Conservation (phyloP, 108 stramenopile species). For the Aurantiochytrium sp. region DNA sequence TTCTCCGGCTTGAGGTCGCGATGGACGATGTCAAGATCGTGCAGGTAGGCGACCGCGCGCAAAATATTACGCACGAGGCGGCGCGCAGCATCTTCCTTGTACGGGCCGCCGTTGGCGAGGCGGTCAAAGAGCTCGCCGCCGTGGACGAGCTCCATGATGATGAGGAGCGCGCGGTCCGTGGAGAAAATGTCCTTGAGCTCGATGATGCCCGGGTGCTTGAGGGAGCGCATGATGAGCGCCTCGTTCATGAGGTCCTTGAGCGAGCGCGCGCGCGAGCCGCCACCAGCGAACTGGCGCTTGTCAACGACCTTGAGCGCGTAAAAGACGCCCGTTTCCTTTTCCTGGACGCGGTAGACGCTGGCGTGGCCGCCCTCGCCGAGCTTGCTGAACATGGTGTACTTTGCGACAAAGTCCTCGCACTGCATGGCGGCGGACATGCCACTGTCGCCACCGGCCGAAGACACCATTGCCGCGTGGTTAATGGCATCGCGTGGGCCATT, state of each 20-base stretch:
- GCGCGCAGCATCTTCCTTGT: background rate
- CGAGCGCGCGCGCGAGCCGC: background rate
- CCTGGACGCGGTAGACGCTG: background rate
- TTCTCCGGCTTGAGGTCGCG: constrained; percentile 50
- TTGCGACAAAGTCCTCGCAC: background rate
- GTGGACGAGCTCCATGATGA: constrained; percentile 33
- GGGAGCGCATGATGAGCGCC: background rate
- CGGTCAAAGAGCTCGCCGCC: constrained; percentile 45
- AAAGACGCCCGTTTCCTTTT: background rate
- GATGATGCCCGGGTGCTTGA: constrained; percentile 30
- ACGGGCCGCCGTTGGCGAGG: background rate
- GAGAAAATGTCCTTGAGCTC: background rate
- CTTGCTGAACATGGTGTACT: background rate
- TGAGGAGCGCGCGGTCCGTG: background rate
- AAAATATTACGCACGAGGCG: background rate
- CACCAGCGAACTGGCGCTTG: background rate
- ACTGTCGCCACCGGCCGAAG: background rate
- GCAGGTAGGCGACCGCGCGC: background rate
- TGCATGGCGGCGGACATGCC: background rate
- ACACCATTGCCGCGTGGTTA: background rate
- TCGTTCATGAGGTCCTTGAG: constrained; percentile 25
- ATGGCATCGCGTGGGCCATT: background rate
- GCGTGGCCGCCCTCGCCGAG: constrained; percentile 19
- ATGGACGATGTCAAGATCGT: constrained; percentile 31
- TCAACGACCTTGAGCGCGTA: background rate